A percentile compares a stretch with the other conserved stretches of the same genome.
These are phyloP conservation scores for maize (Zea mays) DNA, from an alignment of 176 grass and related monocot species.

Conservation along the genomic window DNA sequence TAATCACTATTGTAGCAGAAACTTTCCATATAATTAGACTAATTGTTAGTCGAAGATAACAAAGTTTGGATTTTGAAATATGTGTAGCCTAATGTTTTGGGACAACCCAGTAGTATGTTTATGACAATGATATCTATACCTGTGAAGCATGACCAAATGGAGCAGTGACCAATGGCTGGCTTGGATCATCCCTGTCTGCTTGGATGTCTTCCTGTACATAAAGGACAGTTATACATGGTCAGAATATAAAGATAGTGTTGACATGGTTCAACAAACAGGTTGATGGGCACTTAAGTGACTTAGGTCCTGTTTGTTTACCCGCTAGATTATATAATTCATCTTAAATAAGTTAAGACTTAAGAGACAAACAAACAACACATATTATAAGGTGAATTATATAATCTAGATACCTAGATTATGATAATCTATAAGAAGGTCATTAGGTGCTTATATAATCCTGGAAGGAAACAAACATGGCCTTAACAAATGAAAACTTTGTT, in stretches of 20 bases:
- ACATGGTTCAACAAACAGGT: slow-evolving; percentile 8
- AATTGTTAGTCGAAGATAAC: background rate
- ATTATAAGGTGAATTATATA: too few relatives aligned
- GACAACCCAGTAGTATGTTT: background rate
- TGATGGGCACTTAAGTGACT: too few relatives aligned
- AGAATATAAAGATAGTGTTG: slow-evolving; percentile 23
- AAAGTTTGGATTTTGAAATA: background rate
- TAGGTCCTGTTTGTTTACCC: too few relatives aligned
- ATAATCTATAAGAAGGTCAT: too few relatives aligned
- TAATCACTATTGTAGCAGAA: background rate
- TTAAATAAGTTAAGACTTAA: too few relatives aligned
- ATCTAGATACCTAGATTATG: too few relatives aligned
- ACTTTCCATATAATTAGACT: background rate
- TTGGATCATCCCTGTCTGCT: slow-evolving; percentile 93
- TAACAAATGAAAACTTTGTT: background rate
- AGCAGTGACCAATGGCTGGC: slow-evolving; percentile 87
- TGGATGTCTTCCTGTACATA: slow-evolving; percentile 71
- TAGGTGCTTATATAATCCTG: too few relatives aligned
- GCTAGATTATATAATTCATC: too few relatives aligned
- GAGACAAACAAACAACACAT: too few relatives aligned
- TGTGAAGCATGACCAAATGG: slow-evolving; percentile 99
- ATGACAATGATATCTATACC: slow-evolving; percentile 45
- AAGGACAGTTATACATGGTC: slow-evolving; percentile 29
- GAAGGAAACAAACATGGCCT: too few relatives aligned
- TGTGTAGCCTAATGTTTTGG: background rate